phyloP scores from a whole-genome alignment of 305 asterid genomes.

The Petunia hybrid region DNA sequence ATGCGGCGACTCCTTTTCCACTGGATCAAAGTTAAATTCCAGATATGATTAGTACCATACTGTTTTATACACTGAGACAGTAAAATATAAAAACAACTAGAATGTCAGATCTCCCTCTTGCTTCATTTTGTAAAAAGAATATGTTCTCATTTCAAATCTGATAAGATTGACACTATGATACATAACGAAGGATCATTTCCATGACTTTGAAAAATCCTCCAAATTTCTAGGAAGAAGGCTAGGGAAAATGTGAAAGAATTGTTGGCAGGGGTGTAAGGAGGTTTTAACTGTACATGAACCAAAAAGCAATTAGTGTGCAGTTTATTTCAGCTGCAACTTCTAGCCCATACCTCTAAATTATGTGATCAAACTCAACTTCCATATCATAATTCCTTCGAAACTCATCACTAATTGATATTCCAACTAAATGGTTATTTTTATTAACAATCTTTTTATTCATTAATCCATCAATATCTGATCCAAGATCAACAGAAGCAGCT shows the following conservation, averaged over 20 bases:
- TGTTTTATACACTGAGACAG: not conserved
- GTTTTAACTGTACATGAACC: slow-evolving; percentile 55
- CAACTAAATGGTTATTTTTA: no score
- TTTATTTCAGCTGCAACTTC: slow-evolving; percentile 32
- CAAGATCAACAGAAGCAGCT: no score
- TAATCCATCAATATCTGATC: no score
- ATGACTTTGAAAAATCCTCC: not conserved
- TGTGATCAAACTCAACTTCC: no score
- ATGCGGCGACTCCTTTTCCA: not conserved
- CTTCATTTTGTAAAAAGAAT: slow-evolving; percentile 17
- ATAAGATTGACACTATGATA: slow-evolving; percentile 12
- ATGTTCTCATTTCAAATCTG: not conserved
- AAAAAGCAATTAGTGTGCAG: slow-evolving; percentile 43
- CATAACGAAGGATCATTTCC: slow-evolving; percentile 5
- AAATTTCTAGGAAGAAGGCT: slow-evolving; percentile 1
- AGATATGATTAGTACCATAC: not conserved
- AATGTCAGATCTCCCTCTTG: not conserved
- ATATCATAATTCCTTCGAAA: no score
- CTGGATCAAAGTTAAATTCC: not conserved
- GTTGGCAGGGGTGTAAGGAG: not conserved
- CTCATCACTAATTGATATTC: no score
- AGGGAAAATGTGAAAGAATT: slow-evolving; percentile 8
- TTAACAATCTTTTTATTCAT: no score
- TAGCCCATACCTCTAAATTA: no score
- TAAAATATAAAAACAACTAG: not conserved